Evolutionary conservation across 345 rosid genomes (phyloP).

Genomic region (thale cress (Arabidopsis thaliana)): DNA sequence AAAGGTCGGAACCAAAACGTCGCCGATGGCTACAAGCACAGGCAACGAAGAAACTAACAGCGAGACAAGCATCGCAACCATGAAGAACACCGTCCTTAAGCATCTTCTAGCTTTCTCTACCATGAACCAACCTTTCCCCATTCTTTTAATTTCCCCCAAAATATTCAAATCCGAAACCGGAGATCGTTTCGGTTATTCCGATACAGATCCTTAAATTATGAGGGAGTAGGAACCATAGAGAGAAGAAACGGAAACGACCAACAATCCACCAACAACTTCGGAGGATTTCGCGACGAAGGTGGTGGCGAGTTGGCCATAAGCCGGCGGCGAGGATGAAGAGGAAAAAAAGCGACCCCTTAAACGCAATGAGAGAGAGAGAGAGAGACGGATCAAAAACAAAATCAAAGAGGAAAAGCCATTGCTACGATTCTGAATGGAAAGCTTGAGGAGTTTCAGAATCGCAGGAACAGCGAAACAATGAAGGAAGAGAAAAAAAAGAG

Average conservation of each 20-base stretch:
- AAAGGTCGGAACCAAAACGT: conserved; percentile 65
- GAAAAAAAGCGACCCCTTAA: neutral
- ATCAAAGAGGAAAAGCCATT: conserved; percentile 24
- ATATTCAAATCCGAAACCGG: neutral
- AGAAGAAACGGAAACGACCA: conserved; percentile 33
- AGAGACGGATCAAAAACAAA: neutral
- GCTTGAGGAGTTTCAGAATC: conserved; percentile 41
- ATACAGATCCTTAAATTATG: conserved; percentile 25
- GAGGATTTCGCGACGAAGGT: conserved; percentile 22
- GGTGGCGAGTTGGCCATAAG: conserved; percentile 46
- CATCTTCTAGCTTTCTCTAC: conserved; percentile 74
- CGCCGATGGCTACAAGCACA: conserved; percentile 77
- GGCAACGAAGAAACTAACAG: conserved; percentile 81
- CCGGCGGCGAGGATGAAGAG: conserved; percentile 22
- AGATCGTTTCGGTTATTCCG: neutral
- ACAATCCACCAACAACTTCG: conserved; percentile 42
- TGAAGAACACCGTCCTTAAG: conserved; percentile 71
- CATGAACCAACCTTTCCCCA: conserved; percentile 54
- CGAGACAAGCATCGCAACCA: conserved; percentile 93
- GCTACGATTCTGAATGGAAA: conserved; percentile 41
- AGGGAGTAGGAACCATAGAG: conserved; percentile 47
- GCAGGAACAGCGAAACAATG: conserved; percentile 28
- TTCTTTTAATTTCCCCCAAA: conserved; percentile 1
- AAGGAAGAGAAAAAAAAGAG: neutral
- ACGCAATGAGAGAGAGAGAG: neutral